These are phyloP conservation scores for Thoreauomyces humboldtii DNA, from an alignment of 192 early-diverging fungal species.

Conservation along the genomic window DNA sequence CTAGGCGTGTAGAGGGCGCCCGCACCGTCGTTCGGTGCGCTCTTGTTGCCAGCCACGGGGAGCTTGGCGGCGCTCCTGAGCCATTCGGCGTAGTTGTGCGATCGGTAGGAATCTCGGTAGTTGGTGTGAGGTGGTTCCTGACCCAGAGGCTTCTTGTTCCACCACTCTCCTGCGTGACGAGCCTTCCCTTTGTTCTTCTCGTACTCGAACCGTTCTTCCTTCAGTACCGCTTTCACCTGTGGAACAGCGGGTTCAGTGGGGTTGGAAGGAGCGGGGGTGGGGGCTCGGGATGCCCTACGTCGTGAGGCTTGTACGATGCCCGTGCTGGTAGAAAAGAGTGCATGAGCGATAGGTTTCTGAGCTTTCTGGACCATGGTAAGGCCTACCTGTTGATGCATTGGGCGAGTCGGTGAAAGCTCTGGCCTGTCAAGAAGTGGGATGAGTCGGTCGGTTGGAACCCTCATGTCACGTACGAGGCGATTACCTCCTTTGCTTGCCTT, in stretches of 20 bases:
- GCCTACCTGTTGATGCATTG: constrained; percentile 6
- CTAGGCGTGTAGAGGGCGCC: not conserved
- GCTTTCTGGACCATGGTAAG: not conserved
- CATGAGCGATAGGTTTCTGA: not conserved
- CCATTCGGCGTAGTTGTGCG: constrained; percentile 38
- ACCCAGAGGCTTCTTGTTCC: constrained; percentile 13
- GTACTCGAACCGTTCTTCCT: constrained; percentile 39
- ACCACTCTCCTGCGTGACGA: constrained; percentile 44
- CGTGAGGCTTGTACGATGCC: constrained; percentile 18
- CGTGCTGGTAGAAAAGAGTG: not conserved
- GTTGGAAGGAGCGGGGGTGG: not conserved
- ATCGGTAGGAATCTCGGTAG: constrained; percentile 39
- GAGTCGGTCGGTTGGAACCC: not conserved
- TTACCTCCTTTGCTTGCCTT: constrained; percentile 13
- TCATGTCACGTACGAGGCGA: not conserved
- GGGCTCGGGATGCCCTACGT: not conserved
- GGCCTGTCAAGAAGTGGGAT: not conserved
- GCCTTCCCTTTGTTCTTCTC: constrained; percentile 45
- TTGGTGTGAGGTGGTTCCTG: constrained; percentile 23
- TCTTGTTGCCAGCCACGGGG: constrained; percentile 25
- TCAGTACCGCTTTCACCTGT: constrained; percentile 24
- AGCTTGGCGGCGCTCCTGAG: constrained; percentile 6
- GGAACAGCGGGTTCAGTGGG: not conserved
- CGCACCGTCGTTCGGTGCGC: constrained; percentile 16
- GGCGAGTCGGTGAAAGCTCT: constrained; percentile 15